Conservation (phyloP, 139 green algal species). For the Diplosphaera chodatii region DNA sequence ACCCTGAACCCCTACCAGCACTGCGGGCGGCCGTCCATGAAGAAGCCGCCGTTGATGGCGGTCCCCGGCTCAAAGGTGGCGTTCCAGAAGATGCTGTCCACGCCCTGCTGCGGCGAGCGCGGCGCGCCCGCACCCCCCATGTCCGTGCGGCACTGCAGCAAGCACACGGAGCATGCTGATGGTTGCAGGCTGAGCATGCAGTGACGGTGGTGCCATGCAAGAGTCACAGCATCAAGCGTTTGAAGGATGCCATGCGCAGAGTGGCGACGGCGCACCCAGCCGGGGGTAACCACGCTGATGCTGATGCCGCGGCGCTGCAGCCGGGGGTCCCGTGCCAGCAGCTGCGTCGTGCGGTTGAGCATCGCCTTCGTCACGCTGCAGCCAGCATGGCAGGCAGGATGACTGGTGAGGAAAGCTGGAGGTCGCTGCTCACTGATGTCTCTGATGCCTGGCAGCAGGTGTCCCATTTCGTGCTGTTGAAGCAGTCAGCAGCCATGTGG, state of each 20-base stretch:
- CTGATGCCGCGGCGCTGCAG: conserved; percentile 4
- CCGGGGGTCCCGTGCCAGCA: background rate
- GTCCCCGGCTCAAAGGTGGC: background rate
- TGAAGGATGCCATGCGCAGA: no score
- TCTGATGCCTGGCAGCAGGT: no score
- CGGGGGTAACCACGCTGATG: conserved; percentile 2
- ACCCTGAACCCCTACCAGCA: no score
- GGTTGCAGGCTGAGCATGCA: no score
- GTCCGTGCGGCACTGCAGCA: background rate
- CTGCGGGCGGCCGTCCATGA: background rate
- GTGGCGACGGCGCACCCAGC: conserved; percentile 3
- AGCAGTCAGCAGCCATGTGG: no score
- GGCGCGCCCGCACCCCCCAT: background rate
- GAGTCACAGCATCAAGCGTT: no score
- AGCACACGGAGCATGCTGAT: no score
- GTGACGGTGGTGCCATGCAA: no score
- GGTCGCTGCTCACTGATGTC: no score
- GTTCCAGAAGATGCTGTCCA: background rate
- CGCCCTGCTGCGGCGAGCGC: background rate
- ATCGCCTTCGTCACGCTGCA: conserved; percentile 5
- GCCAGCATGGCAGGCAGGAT: no score
- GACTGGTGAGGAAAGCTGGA: no score
- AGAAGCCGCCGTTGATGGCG: background rate
- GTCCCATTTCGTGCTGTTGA: no score
- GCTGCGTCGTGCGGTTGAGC: conserved; percentile 10